These are phyloP conservation scores for Rhizophagus prolifer DNA, from an alignment of 192 early-diverging fungal species.

Conservation along the genomic window DNA sequence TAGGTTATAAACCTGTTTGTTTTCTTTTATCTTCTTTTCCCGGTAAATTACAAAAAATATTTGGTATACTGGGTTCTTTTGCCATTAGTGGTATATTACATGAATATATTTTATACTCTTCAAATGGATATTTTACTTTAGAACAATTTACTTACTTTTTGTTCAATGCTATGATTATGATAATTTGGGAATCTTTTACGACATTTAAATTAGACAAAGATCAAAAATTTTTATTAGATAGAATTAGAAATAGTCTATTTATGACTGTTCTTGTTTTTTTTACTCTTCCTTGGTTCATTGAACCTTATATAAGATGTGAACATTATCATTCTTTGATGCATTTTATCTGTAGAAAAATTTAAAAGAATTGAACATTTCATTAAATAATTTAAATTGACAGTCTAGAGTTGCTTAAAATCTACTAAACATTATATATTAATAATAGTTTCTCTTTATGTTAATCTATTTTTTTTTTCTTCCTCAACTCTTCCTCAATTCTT, in stretches of 20 bases:
- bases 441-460: no score
- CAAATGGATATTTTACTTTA: no score
- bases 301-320: slow-evolving; percentile 4
- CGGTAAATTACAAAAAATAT: neutral
- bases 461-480: no score
- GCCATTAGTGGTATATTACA: neutral
- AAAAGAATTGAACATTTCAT: neutral
- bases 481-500: no score
- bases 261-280: neutral
- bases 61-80: neutral
- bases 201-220: no score
- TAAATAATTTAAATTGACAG: neutral
- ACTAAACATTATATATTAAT: no score
- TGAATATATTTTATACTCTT: neutral
- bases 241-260: neutral
- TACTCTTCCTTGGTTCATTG: slow-evolving; percentile 5
- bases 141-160: slow-evolving; percentile 4
- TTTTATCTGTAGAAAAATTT: neutral
- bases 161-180: neutral
- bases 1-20: neutral
- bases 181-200: neutral
- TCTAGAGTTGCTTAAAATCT: no score
- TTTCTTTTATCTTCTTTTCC: neutral
- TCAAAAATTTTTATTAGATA: neutral
- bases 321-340: neutral